These are phyloP conservation scores for Arthroderma uncinatum DNA, from an alignment of 2,329 filamentous ascomycete species.

Conservation along the genomic window DNA sequence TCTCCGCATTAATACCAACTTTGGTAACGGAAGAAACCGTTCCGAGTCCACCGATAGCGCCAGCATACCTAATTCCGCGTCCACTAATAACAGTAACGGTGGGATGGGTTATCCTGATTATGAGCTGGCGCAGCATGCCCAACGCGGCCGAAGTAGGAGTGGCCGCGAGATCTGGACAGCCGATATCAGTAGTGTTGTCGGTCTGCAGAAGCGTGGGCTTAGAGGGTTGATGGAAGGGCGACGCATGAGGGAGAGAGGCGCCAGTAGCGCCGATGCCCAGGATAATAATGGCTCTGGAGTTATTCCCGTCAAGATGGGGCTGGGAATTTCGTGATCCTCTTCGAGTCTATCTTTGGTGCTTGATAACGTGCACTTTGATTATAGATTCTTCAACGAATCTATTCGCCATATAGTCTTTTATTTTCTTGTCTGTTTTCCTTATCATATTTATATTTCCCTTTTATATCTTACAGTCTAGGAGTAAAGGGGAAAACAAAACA, in stretches of 20 bases:
- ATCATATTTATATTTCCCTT: neutral
- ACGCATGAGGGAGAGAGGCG: slow-evolving; percentile 49
- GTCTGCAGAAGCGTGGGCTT: slow-evolving; percentile 84
- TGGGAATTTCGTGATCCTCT: slow-evolving; percentile 6
- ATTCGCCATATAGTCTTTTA: neutral
- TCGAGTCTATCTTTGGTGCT: too few relatives aligned
- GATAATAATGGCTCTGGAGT: slow-evolving; percentile 17
- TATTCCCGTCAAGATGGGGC: neutral
- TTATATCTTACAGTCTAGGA: neutral
- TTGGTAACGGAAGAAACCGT: slow-evolving; percentile 23
- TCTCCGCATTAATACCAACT: slow-evolving; percentile 33
- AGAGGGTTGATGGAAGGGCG: slow-evolving; percentile 90
- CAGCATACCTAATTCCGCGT: slow-evolving; percentile 30
- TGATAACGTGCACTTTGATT: too few relatives aligned
- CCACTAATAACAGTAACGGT: slow-evolving; percentile 29
- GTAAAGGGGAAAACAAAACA: neutral
- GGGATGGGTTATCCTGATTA: slow-evolving; percentile 24
- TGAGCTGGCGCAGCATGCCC: slow-evolving; percentile 16
- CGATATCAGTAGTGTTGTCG: slow-evolving; percentile 75
- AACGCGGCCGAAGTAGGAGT: slow-evolving; percentile 25
- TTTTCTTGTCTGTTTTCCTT: neutral
- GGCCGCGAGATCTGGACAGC: slow-evolving; percentile 60
- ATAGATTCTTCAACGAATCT: too few relatives aligned
- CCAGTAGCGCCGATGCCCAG: slow-evolving; percentile 20
- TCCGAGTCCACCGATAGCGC: slow-evolving; percentile 32